These are phyloP conservation scores for Leccinum fallax DNA, from an alignment of 1,284 basidiomycete species.

Conservation along the genomic window DNA sequence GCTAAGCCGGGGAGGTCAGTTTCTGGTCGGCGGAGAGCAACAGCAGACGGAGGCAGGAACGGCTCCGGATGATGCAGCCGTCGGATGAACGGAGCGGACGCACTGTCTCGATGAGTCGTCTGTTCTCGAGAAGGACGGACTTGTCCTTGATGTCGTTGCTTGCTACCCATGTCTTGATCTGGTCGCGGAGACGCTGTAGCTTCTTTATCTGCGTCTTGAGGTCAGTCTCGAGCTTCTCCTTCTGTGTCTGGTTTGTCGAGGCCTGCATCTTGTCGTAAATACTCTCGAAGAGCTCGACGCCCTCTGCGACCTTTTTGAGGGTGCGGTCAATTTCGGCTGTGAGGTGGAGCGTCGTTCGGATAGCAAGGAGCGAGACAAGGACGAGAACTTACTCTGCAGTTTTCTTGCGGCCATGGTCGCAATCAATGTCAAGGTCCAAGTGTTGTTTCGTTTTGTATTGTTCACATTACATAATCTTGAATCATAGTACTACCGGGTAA, in stretches of 20 bases:
- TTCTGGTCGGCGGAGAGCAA: constrained; percentile 1
- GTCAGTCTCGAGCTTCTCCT: constrained; percentile 95
- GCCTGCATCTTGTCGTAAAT: constrained; percentile 98
- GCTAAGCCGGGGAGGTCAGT: constrained; percentile 51
- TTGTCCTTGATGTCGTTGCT: constrained; percentile 99
- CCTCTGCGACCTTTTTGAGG: constrained; percentile 91
- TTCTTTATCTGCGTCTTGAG: constrained; percentile 99
- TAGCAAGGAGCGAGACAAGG: background rate
- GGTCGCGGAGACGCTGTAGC: constrained; percentile 95
- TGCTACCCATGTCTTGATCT: constrained; percentile 99
- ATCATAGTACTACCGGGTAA: background rate
- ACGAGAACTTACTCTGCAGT: constrained; percentile 64
- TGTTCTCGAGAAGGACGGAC: constrained; percentile 88
- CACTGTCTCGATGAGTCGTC: constrained; percentile 96
- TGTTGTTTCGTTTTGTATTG: background rate
- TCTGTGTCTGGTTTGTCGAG: constrained; percentile 92
- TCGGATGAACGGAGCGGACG: constrained; percentile 39
- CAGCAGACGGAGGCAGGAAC: constrained; percentile 1
- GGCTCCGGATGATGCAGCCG: constrained; percentile 9
- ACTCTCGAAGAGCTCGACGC: constrained; percentile 92
- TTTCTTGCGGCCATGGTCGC: constrained; percentile 77
- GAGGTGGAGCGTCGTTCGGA: background rate
- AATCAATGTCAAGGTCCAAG: constrained; percentile 1
- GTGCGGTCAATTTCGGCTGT: constrained; percentile 96
- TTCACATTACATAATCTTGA: constrained; percentile 28